phyloP scores from a whole-genome alignment of 2,329 filamentous ascomycete genomes.

The Fusarium sulawesiense region DNA sequence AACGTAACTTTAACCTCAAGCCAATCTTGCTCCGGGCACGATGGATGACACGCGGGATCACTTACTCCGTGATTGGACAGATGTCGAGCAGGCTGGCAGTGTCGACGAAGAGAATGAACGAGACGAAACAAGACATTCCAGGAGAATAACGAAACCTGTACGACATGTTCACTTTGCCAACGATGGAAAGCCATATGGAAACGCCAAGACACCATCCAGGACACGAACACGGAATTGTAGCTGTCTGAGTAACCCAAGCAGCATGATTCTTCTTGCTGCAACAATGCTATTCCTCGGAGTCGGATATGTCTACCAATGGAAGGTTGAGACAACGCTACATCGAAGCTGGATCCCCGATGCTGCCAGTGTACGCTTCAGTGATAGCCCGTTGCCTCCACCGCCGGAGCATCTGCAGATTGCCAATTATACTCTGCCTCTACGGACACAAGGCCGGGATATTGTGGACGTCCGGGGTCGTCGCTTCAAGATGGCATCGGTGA shows the following conservation, averaged over 20 bases:
- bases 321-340: conserved; percentile 56
- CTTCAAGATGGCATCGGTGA: conserved; percentile 72
- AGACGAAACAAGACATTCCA: background rate
- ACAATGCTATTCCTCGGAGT: conserved; percentile 37
- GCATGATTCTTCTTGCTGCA: conserved; percentile 54
- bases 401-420: conserved; percentile 56
- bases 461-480: conserved; percentile 67
- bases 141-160: conserved; percentile 1
- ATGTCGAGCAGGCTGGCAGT: conserved; percentile 20
- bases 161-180: conserved; percentile 19
- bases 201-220: background rate
- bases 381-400: conserved; percentile 61
- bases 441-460: conserved; percentile 69
- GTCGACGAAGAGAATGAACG: background rate
- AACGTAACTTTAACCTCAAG: conserved; percentile 20
- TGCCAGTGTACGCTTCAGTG: conserved; percentile 59
- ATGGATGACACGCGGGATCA: conserved; percentile 20
- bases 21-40: background rate
- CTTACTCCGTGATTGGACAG: conserved; percentile 38
- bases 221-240: conserved; percentile 18
- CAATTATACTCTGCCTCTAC: conserved; percentile 67
- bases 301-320: conserved; percentile 58
- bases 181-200: conserved; percentile 10
- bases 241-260: conserved; percentile 28
- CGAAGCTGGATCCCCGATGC: conserved; percentile 63